phyloP scores from a whole-genome alignment of 768 basidiomycete species.

The Amanita muscaria region DNA sequence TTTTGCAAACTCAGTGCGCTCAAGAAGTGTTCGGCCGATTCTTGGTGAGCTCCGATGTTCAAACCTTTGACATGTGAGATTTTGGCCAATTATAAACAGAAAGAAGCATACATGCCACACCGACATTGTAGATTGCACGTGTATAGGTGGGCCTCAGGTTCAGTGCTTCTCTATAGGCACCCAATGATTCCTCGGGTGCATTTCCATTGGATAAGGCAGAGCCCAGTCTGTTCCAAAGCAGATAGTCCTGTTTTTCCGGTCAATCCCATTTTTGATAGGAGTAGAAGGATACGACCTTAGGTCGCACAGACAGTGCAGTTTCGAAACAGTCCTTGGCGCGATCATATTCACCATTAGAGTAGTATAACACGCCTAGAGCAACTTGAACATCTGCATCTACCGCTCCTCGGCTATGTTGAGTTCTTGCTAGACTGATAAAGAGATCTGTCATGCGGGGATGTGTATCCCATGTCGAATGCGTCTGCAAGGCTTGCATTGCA shows the following conservation, averaged over 20 bases:
- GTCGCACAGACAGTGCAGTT: constrained; percentile 70
- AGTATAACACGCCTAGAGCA: constrained; percentile 88
- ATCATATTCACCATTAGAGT: constrained; percentile 79
- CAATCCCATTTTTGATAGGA: constrained; percentile 12
- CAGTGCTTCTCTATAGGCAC: constrained; percentile 84
- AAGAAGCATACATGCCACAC: constrained; percentile 78
- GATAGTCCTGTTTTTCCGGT: constrained; percentile 56
- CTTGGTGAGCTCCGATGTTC: constrained; percentile 91
- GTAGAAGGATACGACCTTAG: constrained; percentile 34
- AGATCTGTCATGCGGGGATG: constrained; percentile 72
- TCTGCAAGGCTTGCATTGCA: constrained; percentile 42
- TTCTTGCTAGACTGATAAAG: constrained; percentile 75
- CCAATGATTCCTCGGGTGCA: constrained; percentile 88
- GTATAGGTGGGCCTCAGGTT: constrained; percentile 92
- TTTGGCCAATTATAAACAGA: constrained; percentile 1
- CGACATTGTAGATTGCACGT: constrained; percentile 95
- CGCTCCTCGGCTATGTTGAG: constrained; percentile 64
- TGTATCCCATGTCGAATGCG: constrained; percentile 70
- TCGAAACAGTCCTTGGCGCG: constrained; percentile 93
- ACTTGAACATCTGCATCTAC: constrained; percentile 90
- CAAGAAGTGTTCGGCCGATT: constrained; percentile 94
- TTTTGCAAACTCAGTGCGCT: constrained; percentile 78
- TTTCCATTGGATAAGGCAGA: constrained; percentile 92
- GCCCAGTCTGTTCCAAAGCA: constrained; percentile 93
- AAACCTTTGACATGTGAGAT: constrained; percentile 46